Conservation (phyloP, 176 grass and related monocot species). For the Triticum urartu region DNA sequence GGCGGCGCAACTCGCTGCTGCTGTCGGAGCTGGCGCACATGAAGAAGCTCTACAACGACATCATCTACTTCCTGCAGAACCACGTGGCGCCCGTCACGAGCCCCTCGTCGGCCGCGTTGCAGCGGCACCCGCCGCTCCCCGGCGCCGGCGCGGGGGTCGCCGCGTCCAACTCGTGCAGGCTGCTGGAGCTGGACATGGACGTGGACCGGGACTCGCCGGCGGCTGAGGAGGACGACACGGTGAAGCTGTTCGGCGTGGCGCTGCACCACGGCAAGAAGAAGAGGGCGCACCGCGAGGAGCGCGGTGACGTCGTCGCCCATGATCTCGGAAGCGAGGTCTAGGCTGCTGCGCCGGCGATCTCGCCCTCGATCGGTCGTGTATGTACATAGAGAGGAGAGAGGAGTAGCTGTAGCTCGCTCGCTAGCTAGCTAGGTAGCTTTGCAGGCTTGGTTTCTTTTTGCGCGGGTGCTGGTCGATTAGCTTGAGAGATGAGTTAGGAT, state of each 20-base stretch:
- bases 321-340: slow-evolving; percentile 44
- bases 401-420: background rate
- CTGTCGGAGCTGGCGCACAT: slow-evolving; percentile 84
- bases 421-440: background rate
- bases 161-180: slow-evolving; percentile 34
- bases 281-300: slow-evolving; percentile 40
- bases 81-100: slow-evolving; percentile 55
- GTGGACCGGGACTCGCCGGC: slow-evolving; percentile 15
- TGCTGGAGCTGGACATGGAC: slow-evolving; percentile 49
- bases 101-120: slow-evolving; percentile 22
- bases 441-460: background rate
- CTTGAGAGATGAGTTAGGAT: background rate
- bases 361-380: background rate
- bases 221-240: slow-evolving; percentile 10
- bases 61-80: slow-evolving; percentile 93
- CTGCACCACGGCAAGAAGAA: slow-evolving; percentile 69
- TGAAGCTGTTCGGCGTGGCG: slow-evolving; percentile 93
- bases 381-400: slow-evolving; percentile 20
- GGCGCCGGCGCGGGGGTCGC: background rate
- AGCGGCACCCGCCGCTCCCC: background rate
- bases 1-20: slow-evolving; percentile 77
- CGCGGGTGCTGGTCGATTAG: background rate
- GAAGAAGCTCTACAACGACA: slow-evolving; percentile 98
- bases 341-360: background rate
- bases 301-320: slow-evolving; percentile 15